Evolutionary conservation across 371 early-diverging fungal species (phyloP), one percentile per base, ranked within the genome.

Genomic region (Zychaea mexicana): DNA sequence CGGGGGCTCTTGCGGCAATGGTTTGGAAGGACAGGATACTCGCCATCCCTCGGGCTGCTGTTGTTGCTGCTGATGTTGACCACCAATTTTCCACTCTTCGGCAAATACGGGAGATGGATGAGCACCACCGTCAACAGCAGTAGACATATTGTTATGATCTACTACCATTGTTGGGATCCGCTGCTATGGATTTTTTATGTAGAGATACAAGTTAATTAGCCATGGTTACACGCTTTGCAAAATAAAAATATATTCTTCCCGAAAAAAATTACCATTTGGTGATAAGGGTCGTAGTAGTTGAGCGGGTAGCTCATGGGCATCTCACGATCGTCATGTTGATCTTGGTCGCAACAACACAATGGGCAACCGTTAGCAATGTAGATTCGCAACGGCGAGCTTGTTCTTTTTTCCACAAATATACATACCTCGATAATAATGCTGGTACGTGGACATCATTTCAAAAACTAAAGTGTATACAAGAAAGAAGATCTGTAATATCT

Each of bases 1-100:
- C 10, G 72, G 72, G 31, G 72, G 72, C 31, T 67, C 68, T 33
- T 65, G 66, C 8, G 72, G 72, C 33, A 71, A 62, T 36, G 72
- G 72, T 42, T 71, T 71, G 8, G 65, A 59, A 12, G 36, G 52
- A 13, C 49, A 49, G 2, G 60, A 22, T 13, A 61, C 38, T 38
- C 39, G 52, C 52, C 52, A 61, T 33, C 15, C 36, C 13, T 56
- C 56, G 19, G 6, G 24, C 2, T 19, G 22, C n/a, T 24, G 49
- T 49, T 0, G 42, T 42, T 3, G 42, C 1, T 42, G 42, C n/a
- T 42, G 42, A 17, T 57, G 57, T 2, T 57, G 30, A n/a, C 57
- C 36, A 21, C 21, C 22, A 12, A 57, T 19, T 24, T 33, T 30
- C 57, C 57, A 57, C 13, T 57, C 57, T 57, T 57, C 57, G n/a